Base-by-base conservation (phyloP, 192 early-diverging fungal genomes). In the Rhizophagus clarus region DNA sequence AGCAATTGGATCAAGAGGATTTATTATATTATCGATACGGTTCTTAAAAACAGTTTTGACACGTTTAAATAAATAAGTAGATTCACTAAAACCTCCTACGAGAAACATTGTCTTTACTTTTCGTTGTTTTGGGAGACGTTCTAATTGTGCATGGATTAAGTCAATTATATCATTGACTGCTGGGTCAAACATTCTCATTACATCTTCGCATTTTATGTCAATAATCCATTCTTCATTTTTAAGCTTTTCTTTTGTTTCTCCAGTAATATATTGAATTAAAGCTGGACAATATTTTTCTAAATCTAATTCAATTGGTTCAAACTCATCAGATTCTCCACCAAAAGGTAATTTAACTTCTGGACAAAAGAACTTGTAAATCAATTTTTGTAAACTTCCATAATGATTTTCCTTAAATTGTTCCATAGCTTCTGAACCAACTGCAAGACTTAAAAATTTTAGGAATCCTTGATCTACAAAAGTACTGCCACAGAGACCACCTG, bases 41-140 rank as follows among this genome's bases (percentile, higher is more conserved):
- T 74, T 26, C n/a, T 82, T 82, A 84, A 90, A 89, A 56, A 84
- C 85, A 60, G 82, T 61, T 63, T 85, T 81, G 2, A 88, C 83
- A 17, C 87, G 83, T 28, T 83, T 81, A 60, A 83, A 84, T 3
- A 90, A 74, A 61, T 90, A 90, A 40, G 81, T 79, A 11, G 88
- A 89, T 4, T 84, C 84, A 29, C 85, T 86, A 74, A 90, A 90
- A 0, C 89, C 89, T 81, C 89, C 89, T 6, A 90, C 89, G 22
- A 90, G 68, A 62, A 90, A 88, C 51, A 90, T 86, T 42, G 87
- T 84, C 47, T 85, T 79, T 11, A 85, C 67, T 14, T 80, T 80
- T 17, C 42, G 42, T 45, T 72, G 17, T 81, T 72, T 5, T 83
- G 80, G 64, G 82, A 84, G 60, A 79, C 79, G 2, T 22, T 56